Conservation (phyloP, 2,329 filamentous ascomycete genomes). For the Aspergillus caelatus region DNA sequence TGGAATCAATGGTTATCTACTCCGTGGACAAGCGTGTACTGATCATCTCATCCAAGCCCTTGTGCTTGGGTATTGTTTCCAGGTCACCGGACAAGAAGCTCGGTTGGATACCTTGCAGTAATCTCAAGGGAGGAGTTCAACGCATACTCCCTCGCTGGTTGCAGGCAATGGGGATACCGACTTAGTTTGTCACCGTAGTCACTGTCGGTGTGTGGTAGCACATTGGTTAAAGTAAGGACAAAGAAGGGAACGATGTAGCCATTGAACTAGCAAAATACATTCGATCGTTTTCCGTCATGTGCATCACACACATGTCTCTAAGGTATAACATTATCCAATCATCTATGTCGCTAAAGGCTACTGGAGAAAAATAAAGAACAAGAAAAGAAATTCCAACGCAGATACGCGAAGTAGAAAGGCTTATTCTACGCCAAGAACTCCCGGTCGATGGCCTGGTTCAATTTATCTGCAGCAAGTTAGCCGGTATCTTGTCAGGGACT, state of each 20-base stretch:
- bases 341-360: neutral
- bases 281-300: neutral
- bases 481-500: neutral
- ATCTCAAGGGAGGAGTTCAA: neutral
- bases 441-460: slow-evolving; percentile 5
- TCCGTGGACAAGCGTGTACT: neutral
- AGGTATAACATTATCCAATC: neutral
- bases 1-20: too few relatives aligned
- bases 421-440: slow-evolving; percentile 3
- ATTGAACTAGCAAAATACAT: neutral
- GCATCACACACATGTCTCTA: neutral
- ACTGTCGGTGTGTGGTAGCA: neutral
- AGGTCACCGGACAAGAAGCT: neutral
- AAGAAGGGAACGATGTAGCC: neutral
- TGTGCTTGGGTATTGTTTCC: too few relatives aligned
- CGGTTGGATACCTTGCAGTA: neutral
- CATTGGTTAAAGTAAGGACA: neutral
- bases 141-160: neutral
- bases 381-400: neutral
- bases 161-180: neutral
- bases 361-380: neutral
- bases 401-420: too few relatives aligned
- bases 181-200: neutral
- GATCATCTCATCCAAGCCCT: too few relatives aligned
- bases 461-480: slow-evolving; percentile 2